These are phyloP conservation scores for Funneliformis caledonium DNA, from an alignment of 371 early-diverging fungal species.

Conservation along the genomic window DNA sequence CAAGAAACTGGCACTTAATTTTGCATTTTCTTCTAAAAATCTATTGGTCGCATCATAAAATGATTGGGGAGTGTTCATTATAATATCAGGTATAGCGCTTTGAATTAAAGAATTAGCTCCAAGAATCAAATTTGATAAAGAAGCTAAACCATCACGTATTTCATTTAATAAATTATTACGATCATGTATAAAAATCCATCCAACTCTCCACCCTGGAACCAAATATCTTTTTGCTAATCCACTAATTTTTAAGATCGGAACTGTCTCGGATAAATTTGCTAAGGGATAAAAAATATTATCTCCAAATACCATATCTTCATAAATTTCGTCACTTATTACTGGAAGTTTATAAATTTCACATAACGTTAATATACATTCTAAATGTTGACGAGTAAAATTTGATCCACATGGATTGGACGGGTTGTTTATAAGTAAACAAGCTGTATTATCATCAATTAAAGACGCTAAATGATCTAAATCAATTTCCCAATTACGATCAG, in stretches of 20 bases:
- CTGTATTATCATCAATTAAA: conserved; percentile 80
- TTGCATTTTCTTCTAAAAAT: conserved; percentile 76
- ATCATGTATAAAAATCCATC: conserved; percentile 89
- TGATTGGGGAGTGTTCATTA: conserved; percentile 67
- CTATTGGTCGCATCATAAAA: conserved; percentile 74
- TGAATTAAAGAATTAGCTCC: conserved; percentile 86
- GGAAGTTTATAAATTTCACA: conserved; percentile 82
- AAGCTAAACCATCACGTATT: conserved; percentile 68
- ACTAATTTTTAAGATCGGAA: conserved; percentile 85
- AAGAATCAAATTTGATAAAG: conserved; percentile 75
- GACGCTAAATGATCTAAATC: conserved; percentile 82
- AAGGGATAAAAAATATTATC: conserved; percentile 69
- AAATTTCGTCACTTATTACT: conserved; percentile 92
- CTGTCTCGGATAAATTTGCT: conserved; percentile 75
- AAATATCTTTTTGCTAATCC: conserved; percentile 92
- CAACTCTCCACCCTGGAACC: conserved; percentile 92
- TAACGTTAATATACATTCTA: conserved; percentile 70
- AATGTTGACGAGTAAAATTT: conserved; percentile 75
- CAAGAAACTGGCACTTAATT: conserved; percentile 62
- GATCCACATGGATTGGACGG: conserved; percentile 94
- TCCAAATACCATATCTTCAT: conserved; percentile 86
- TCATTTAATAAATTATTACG: conserved; percentile 59
- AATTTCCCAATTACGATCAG: conserved; percentile 83
- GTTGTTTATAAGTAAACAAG: conserved; percentile 86
- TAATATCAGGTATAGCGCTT: conserved; percentile 78